Evolutionary conservation across 75 land plant genomes (phyloP).

Genomic region (Larix kaempferi): DNA sequence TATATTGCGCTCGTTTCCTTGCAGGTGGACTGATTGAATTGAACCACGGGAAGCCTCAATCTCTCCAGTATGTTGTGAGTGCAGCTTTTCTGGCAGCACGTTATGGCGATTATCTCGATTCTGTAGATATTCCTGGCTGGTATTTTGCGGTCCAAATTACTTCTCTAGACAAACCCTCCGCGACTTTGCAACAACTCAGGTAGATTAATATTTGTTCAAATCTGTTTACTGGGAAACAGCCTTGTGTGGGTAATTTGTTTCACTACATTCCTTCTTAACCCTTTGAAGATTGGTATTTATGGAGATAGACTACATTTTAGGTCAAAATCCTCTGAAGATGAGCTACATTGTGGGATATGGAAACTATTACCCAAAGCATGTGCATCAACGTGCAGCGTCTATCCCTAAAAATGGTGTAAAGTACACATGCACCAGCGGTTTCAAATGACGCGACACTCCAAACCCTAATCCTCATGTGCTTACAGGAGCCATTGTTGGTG

Average conservation of each 20-base stretch:
- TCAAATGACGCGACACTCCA: slow-evolving; percentile 38
- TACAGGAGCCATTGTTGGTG: slow-evolving; percentile 78
- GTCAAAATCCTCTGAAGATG: too few relatives aligned
- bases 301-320: slow-evolving; percentile 82
- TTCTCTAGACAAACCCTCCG: slow-evolving; percentile 34
- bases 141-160: slow-evolving; percentile 62
- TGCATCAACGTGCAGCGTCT: too few relatives aligned
- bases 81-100: slow-evolving; percentile 62
- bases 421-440: slow-evolving; percentile 46
- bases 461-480: slow-evolving; percentile 58
- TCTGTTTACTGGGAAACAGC: too few relatives aligned
- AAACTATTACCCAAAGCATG: too few relatives aligned
- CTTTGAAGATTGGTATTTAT: neutral
- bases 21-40: slow-evolving; percentile 63
- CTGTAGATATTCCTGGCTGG: slow-evolving; percentile 36
- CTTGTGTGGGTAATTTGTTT: neutral
- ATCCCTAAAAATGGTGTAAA: slow-evolving; percentile 20
- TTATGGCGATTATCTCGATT: slow-evolving; percentile 55
- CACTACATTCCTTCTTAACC: neutral
- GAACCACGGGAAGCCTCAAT: slow-evolving; percentile 48
- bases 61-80: slow-evolving; percentile 59
- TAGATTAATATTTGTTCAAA: neutral
- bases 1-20: neutral
- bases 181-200: slow-evolving; percentile 68
- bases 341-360: too few relatives aligned